Evolutionary conservation across 2,329 filamentous ascomycete genomes (phyloP).

Genomic region (Sphaerostilbella broomeana): DNA sequence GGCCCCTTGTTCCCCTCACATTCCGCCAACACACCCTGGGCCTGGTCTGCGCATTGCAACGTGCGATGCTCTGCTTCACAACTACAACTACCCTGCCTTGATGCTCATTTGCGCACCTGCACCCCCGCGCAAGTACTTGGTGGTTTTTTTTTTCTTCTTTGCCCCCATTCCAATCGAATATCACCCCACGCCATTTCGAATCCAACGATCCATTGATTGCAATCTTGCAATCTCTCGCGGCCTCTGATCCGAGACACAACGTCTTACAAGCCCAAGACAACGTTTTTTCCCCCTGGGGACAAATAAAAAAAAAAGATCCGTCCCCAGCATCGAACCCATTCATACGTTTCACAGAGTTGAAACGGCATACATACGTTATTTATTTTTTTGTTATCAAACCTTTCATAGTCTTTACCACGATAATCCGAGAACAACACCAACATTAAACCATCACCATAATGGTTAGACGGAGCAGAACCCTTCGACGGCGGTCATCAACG

Average conservation of each 20-base stretch:
- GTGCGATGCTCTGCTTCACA: neutral
- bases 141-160: constrained; percentile 3
- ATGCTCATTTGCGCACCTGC: constrained; percentile 9
- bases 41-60: constrained; percentile 1
- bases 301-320: constrained; percentile 9
- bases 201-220: constrained; percentile 11
- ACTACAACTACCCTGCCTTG: constrained; percentile 3
- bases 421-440: constrained; percentile 13
- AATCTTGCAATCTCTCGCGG: constrained; percentile 3
- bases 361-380: constrained; percentile 2
- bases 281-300: constrained; percentile 8
- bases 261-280: constrained; percentile 8
- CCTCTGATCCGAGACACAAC: constrained; percentile 12
- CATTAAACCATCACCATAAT: constrained; percentile 10
- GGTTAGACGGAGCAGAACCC: constrained; percentile 21
- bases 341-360: constrained; percentile 12
- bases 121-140: constrained; percentile 11
- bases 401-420: neutral
- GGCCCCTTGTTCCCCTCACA: neutral
- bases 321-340: constrained; percentile 11
- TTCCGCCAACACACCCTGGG: neutral
- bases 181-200: constrained; percentile 8
- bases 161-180: constrained; percentile 9
- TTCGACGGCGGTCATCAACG: constrained; percentile 34
- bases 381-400: neutral